These are phyloP conservation scores for Neostapfia colusana DNA, from an alignment of 176 grass and related monocot species.

Conservation along the genomic window DNA sequence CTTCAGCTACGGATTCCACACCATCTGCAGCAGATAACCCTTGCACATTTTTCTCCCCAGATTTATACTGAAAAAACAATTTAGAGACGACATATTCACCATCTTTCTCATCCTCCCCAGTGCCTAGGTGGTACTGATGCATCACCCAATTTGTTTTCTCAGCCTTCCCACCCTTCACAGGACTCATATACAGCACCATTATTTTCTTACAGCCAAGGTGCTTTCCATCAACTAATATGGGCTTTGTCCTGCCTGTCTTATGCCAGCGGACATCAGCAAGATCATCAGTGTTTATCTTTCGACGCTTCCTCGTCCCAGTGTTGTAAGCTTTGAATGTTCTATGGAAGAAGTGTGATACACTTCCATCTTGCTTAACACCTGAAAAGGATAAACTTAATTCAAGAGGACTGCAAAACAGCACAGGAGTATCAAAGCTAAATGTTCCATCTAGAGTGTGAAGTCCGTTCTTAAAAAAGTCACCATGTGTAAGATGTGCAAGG, in stretches of 20 bases:
- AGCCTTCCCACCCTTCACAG: slow-evolving; percentile 62
- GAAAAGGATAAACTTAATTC: slow-evolving; percentile 20
- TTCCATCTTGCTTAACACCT: slow-evolving; percentile 95
- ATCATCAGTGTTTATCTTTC: slow-evolving; percentile 78
- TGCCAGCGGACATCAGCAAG: slow-evolving; percentile 89
- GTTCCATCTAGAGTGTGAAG: slow-evolving; percentile 14
- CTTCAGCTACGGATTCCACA: slow-evolving; percentile 43
- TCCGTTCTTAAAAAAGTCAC: background rate
- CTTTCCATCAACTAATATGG: slow-evolving; percentile 66
- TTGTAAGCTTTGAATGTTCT: slow-evolving; percentile 93
- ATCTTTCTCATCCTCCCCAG: slow-evolving; percentile 83
- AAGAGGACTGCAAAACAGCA: background rate
- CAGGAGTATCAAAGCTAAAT: background rate
- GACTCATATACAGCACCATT: slow-evolving; percentile 88
- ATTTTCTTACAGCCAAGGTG: slow-evolving; percentile 94
- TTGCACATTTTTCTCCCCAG: slow-evolving; percentile 58
- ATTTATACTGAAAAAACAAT: slow-evolving; percentile 91
- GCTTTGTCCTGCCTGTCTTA: slow-evolving; percentile 95
- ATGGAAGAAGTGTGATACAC: slow-evolving; percentile 91
- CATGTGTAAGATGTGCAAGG: background rate
- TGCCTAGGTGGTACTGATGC: slow-evolving; percentile 93
- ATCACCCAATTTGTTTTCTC: slow-evolving; percentile 99
- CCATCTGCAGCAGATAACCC: slow-evolving; percentile 29
- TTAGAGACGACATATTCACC: slow-evolving; percentile 87
- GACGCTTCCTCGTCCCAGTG: slow-evolving; percentile 84